phyloP scores from a whole-genome alignment of 2,329 filamentous ascomycete species.

The Penicillium capsulatum region DNA sequence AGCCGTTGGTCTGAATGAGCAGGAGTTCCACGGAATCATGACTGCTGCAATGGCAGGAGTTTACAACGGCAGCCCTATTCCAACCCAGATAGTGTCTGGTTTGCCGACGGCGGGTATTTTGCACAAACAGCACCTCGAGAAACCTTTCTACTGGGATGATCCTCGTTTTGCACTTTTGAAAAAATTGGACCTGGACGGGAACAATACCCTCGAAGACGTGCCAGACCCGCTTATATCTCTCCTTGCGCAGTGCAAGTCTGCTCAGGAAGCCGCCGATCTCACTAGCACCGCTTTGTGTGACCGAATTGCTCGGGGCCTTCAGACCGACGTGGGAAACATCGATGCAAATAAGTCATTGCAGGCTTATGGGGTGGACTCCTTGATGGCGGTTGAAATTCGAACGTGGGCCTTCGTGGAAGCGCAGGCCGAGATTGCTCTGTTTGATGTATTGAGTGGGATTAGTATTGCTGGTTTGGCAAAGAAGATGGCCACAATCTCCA shows the following conservation, averaged over 20 bases:
- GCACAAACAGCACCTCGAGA: neutral
- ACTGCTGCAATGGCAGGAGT: neutral
- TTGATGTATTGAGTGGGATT: neutral
- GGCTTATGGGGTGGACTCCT: neutral
- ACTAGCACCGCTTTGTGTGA: neutral
- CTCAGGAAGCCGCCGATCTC: neutral
- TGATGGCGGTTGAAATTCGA: neutral
- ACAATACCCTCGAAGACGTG: neutral
- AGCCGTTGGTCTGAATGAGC: neutral
- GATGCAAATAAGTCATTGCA: neutral
- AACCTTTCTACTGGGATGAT: neutral
- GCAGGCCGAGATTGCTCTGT: neutral
- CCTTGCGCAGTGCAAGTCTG: neutral
- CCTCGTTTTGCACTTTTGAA: neutral
- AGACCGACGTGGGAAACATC: neutral
- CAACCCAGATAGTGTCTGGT: neutral
- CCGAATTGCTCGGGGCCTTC: neutral
- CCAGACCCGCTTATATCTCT: neutral
- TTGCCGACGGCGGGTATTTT: neutral
- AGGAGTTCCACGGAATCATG: neutral
- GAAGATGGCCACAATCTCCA: neutral
- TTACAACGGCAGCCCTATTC: neutral
- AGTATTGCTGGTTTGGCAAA: neutral
- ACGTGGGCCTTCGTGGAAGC: neutral
- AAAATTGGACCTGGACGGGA: neutral